Percentiles rank a stretch among this genome's conserved stretches.
Evolutionary conservation across 345 rosid species (phyloP).

Genomic region (Lagerstroemia speciosa): DNA sequence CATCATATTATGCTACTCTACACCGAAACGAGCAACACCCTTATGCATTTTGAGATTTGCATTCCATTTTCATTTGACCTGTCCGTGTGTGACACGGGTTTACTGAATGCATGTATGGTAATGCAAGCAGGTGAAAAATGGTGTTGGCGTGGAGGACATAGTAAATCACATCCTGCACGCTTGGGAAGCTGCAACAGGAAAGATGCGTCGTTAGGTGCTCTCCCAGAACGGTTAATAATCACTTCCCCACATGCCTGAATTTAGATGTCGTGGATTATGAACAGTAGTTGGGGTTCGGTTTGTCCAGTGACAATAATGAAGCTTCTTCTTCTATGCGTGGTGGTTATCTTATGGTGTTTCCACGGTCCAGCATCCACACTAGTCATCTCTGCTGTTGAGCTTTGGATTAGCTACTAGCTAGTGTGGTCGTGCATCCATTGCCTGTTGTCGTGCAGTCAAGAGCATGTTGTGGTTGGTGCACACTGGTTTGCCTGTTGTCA

Average conservation of each 20-base stretch:
- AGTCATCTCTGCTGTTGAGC: too few relatives aligned
- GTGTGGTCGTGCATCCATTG: too few relatives aligned
- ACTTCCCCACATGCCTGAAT: background rate
- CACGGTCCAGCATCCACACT: too few relatives aligned
- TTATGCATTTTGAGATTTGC: too few relatives aligned
- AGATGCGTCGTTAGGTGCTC: slow-evolving; percentile 29
- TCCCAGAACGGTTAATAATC: background rate
- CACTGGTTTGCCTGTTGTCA: too few relatives aligned
- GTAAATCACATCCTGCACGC: slow-evolving; percentile 62
- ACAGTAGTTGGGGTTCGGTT: background rate
- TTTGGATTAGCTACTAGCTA: too few relatives aligned
- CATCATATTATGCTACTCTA: too few relatives aligned
- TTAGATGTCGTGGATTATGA: background rate
- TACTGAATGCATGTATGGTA: background rate
- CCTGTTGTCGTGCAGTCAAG: too few relatives aligned
- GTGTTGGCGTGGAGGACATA: slow-evolving; percentile 65
- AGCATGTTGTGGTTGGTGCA: too few relatives aligned
- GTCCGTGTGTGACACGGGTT: background rate
- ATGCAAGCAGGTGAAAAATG: slow-evolving; percentile 63
- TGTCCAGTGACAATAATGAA: background rate
- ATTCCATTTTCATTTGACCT: too few relatives aligned
- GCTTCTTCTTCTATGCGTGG: background rate
- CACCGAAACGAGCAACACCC: too few relatives aligned
- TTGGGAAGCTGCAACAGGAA: slow-evolving; percentile 78
- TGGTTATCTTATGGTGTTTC: too few relatives aligned